These are phyloP conservation scores for Entomophthora muscae DNA, from an alignment of 371 early-diverging fungal species.

Conservation along the genomic window DNA sequence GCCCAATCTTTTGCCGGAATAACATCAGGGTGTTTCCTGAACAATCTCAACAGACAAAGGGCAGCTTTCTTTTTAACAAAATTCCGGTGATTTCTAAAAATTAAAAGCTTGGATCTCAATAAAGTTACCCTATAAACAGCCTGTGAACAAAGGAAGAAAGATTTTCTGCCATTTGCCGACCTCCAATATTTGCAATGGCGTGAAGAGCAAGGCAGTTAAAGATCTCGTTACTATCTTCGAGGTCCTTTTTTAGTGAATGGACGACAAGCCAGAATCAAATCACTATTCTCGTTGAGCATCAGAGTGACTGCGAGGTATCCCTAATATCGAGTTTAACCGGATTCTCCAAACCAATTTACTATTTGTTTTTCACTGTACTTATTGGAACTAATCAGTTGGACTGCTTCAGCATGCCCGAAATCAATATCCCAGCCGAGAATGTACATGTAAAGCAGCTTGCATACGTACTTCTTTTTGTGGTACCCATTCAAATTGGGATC, in stretches of 20 bases:
- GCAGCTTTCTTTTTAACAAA: conserved; percentile 96
- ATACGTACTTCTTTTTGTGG: conserved; percentile 95
- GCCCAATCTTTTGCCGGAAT: conserved; percentile 85
- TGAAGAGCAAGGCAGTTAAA: conserved; percentile 81
- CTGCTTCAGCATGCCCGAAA: conserved; percentile 92
- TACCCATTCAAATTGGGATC: conserved; percentile 84
- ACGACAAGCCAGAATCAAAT: conserved; percentile 66
- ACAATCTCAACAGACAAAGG: conserved; percentile 70
- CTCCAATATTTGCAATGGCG: conserved; percentile 88
- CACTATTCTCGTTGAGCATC: conserved; percentile 71
- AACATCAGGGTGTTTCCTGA: conserved; percentile 76
- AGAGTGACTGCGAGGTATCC: conserved; percentile 91
- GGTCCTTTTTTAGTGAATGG: conserved; percentile 70
- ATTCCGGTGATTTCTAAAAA: conserved; percentile 38
- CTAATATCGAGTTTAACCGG: conserved; percentile 19
- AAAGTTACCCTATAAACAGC: conserved; percentile 43
- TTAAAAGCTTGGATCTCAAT: conserved; percentile 8
- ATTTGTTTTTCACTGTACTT: conserved; percentile 96
- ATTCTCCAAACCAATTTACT: conserved; percentile 25
- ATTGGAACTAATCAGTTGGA: conserved; percentile 66
- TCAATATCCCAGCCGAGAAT: conserved; percentile 95
- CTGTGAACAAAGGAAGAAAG: conserved; percentile 68
- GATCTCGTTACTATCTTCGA: conserved; percentile 76
- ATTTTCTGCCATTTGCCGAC: conserved; percentile 77
- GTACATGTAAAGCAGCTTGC: conserved; percentile 95